Percentiles rank a stretch among this genome's conserved stretches.
Evolutionary conservation across 2,329 filamentous ascomycete genomes (phyloP).

Genomic region (Metarhizium brunneum): DNA sequence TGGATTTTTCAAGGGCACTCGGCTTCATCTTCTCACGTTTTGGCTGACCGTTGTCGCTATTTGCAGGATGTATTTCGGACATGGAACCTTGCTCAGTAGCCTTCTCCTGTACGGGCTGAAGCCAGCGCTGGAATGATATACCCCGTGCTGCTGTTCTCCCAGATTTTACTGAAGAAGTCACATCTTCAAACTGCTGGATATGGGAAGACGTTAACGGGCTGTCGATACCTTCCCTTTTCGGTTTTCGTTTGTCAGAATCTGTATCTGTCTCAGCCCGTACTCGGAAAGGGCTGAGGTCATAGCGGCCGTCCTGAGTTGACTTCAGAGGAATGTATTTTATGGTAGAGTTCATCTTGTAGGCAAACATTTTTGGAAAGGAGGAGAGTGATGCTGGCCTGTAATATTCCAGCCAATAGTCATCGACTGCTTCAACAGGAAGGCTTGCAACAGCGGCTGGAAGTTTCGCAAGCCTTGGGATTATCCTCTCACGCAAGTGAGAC

Average conservation of each 20-base stretch:
- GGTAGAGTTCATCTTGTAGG: constrained; percentile 85
- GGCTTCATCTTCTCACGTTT: constrained; percentile 36
- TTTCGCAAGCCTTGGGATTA: constrained; percentile 38
- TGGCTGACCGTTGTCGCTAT: not conserved
- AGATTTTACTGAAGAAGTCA: constrained; percentile 28
- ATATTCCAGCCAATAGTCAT: constrained; percentile 97
- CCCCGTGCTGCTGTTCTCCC: constrained; percentile 31
- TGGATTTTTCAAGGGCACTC: constrained; percentile 63
- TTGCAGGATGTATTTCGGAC: not conserved
- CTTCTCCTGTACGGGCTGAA: constrained; percentile 39
- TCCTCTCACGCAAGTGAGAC: constrained; percentile 54
- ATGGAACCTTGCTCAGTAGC: constrained; percentile 10
- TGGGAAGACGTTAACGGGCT: constrained; percentile 40
- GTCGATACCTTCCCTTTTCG: constrained; percentile 59
- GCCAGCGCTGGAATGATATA: constrained; percentile 52
- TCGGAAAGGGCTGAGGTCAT: constrained; percentile 82
- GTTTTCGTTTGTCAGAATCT: constrained; percentile 51
- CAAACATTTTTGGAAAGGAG: constrained; percentile 84
- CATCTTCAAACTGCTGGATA: constrained; percentile 26
- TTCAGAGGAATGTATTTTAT: constrained; percentile 74
- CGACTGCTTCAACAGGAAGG: constrained; percentile 53
- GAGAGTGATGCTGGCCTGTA: constrained; percentile 84
- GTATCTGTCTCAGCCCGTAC: constrained; percentile 58
- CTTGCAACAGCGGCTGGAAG: constrained; percentile 25
- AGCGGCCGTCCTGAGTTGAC: constrained; percentile 61